phyloP scores from a whole-genome alignment of 306 rosid species.

The Prunus davidiana region DNA sequence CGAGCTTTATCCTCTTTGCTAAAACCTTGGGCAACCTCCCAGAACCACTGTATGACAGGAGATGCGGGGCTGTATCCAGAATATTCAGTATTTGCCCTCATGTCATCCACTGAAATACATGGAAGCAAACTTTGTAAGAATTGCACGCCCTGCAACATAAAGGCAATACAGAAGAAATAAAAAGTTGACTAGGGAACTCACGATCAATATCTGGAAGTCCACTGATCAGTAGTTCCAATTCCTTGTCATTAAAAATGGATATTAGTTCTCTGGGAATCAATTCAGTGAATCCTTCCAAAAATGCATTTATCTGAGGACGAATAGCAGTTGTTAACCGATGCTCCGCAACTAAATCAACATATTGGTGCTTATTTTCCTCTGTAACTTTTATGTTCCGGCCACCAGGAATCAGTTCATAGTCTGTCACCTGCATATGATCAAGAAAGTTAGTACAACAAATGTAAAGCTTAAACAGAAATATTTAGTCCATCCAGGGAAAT shows the following conservation, averaged over 20 bases:
- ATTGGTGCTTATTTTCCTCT: constrained; percentile 90
- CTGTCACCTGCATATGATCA: constrained; percentile 69
- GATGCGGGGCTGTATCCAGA: constrained; percentile 88
- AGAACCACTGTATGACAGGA: constrained; percentile 88
- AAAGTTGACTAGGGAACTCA: constrained; percentile 32
- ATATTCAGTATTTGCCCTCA: constrained; percentile 95
- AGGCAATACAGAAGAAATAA: neutral
- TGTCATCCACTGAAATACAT: constrained; percentile 81
- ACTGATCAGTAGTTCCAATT: constrained; percentile 84
- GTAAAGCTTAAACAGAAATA: neutral
- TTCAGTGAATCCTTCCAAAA: constrained; percentile 82
- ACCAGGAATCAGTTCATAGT: constrained; percentile 87
- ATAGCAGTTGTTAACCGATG: constrained; percentile 94
- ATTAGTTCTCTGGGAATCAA: constrained; percentile 65
- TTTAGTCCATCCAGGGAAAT: neutral
- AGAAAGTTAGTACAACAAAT: constrained; percentile 12
- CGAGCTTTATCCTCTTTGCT: constrained; percentile 99
- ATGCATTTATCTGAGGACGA: constrained; percentile 93
- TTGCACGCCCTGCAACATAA: constrained; percentile 3
- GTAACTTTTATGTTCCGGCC: constrained; percentile 95
- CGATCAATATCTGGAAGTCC: constrained; percentile 98
- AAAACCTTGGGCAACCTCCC: constrained; percentile 91
- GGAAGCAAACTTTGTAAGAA: constrained; percentile 18
- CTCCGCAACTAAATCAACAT: constrained; percentile 87
- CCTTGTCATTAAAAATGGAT: constrained; percentile 90